phyloP scores from a whole-genome alignment of 257 asterid genomes.

The Avicennia marina region DNA sequence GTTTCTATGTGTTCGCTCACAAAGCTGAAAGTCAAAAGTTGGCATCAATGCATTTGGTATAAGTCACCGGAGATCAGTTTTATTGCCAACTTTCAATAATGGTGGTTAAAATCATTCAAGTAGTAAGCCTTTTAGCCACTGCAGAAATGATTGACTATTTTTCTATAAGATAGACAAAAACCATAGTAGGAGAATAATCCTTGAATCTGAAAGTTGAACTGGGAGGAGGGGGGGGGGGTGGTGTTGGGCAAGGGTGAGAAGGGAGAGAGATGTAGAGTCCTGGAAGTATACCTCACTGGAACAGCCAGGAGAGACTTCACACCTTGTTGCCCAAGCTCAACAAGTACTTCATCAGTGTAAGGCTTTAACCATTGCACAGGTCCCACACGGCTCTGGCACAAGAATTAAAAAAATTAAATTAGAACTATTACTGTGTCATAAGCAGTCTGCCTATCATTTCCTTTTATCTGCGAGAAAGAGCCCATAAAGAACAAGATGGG shows the following conservation, averaged over 20 bases:
- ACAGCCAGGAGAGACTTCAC: slow-evolving; percentile 85
- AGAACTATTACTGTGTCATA: neutral
- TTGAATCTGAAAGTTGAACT: no score
- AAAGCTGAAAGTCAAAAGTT: slow-evolving; percentile 50
- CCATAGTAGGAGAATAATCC: no score
- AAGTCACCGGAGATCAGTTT: neutral
- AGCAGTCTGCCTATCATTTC: neutral
- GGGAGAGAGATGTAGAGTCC: no score
- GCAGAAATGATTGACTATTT: no score
- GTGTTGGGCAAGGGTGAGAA: no score
- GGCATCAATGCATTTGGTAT: neutral
- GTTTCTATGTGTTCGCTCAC: slow-evolving; percentile 99
- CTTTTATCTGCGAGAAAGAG: no score
- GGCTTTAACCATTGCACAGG: slow-evolving; percentile 99
- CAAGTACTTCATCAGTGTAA: slow-evolving; percentile 94
- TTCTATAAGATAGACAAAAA: no score
- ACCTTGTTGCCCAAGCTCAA: slow-evolving; percentile 88
- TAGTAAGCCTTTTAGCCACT: no score
- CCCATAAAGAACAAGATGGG: neutral
- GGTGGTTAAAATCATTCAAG: no score
- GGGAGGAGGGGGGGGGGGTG: no score
- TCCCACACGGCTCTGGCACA: slow-evolving; percentile 87
- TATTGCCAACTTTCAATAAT: no score
- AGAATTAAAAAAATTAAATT: neutral
- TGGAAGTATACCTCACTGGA: slow-evolving; percentile 83